Conservation (phyloP, 495 filamentous ascomycete genomes). For the Apiosordaria backusii region DNA sequence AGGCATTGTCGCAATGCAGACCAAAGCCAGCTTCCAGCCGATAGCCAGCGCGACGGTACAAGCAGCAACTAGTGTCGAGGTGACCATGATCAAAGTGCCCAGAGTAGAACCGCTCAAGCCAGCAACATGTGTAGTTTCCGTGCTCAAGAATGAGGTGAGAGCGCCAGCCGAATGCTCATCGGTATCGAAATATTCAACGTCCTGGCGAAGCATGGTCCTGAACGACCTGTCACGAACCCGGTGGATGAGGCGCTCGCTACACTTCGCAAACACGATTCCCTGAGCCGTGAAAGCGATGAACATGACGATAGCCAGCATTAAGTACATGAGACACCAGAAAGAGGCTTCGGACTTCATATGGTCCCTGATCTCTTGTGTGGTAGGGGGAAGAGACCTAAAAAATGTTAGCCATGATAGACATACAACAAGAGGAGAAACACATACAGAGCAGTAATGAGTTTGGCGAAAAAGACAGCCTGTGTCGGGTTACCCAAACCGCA, state of each 20-base stretch:
- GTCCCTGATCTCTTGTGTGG: conserved; percentile 33
- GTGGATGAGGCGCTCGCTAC: conserved; percentile 74
- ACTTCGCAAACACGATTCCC: conserved; percentile 72
- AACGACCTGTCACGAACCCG: conserved; percentile 78
- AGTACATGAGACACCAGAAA: conserved; percentile 93
- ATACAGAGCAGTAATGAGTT: conserved; percentile 61
- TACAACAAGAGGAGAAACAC: conserved; percentile 9
- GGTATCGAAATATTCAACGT: conserved; percentile 82
- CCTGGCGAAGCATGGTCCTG: conserved; percentile 81
- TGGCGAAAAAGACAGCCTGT: conserved; percentile 88
- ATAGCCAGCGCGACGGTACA: conserved; percentile 63
- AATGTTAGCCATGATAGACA: neutral
- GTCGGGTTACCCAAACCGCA: conserved; percentile 81
- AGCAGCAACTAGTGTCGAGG: conserved; percentile 68
- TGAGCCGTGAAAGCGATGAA: conserved; percentile 66
- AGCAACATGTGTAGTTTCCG: conserved; percentile 79
- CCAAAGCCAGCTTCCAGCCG: conserved; percentile 88
- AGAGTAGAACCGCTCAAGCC: conserved; percentile 79
- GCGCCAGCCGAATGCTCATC: conserved; percentile 81
- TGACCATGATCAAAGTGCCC: conserved; percentile 71
- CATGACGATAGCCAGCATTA: conserved; percentile 81
- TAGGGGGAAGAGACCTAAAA: conserved; percentile 11
- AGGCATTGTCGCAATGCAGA: conserved; percentile 78
- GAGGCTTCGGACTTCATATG: conserved; percentile 62
- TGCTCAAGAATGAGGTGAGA: conserved; percentile 78